phyloP scores from a whole-genome alignment of 164 flowering plant genomes.

The Aristolochia californica region DNA sequence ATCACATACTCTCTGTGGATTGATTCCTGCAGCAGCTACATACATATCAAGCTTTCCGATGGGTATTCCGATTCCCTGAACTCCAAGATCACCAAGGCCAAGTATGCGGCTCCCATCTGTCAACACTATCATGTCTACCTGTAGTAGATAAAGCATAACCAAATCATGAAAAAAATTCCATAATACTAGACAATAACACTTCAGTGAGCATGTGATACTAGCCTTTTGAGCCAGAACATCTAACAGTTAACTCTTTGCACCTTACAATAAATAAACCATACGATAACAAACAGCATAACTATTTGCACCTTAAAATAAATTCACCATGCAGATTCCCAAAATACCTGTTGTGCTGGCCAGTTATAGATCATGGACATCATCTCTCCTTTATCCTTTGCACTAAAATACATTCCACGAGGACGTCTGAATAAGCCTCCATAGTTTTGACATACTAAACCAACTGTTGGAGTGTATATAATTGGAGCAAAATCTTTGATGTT shows the following conservation, averaged over 20 bases:
- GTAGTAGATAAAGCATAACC: constrained; percentile 5
- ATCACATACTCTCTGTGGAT: constrained; percentile 78
- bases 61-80: constrained; percentile 98
- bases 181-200: not conserved
- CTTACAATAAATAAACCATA: no score
- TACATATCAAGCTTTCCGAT: constrained; percentile 98
- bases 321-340: not conserved
- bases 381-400: constrained; percentile 98
- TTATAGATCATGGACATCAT: constrained; percentile 99
- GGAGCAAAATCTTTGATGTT: constrained; percentile 94
- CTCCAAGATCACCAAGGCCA: constrained; percentile 98
- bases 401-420: constrained; percentile 99
- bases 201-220: no score
- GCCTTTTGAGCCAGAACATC: no score
- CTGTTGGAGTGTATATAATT: constrained; percentile 94
- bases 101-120: constrained; percentile 99
- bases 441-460: constrained; percentile 95
- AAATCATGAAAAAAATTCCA: constrained; percentile 5
- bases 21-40: constrained; percentile 98
- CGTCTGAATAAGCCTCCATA: constrained; percentile 93
- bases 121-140: constrained; percentile 98
- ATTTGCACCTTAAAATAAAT: not conserved
- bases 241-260: no score
- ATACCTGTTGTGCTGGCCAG: constrained; percentile 88
- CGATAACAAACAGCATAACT: no score